Base-by-base conservation (phyloP, 768 basidiomycete genomes). In the Pholiota conissans region DNA sequence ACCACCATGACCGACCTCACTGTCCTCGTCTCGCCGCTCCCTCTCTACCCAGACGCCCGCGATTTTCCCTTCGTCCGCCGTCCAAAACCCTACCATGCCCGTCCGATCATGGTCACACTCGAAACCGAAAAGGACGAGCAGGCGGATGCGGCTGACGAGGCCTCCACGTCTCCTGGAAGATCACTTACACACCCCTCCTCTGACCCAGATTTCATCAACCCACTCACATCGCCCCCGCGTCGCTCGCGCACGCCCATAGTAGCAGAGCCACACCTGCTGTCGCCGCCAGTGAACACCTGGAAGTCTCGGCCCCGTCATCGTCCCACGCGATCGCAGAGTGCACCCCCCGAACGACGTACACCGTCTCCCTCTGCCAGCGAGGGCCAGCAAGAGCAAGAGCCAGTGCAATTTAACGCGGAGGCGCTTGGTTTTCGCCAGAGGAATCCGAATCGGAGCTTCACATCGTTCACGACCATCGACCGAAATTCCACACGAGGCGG, bases 261-360 rank as follows among this genome's bases (percentile, higher is more conserved):
- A 16, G 68, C 55, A 10, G 65, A 81, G 57, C 65, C 65, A 6
- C 65, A 68, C 16, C 67, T 81, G 24, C 75, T 83, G 30, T 79
- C 78, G 9, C 81, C 81, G 1, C 81, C 81, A 0, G 66, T 76
- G 28, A 78, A 81, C 61, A 81, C 79, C 22, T 81, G 75, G 75
- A 80, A 77, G 56, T 71, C 78, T 39, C 52, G 54, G 40, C 67
- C 72, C 0, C 62, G 72, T 30, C 81, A 83, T 59, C 71, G 77
- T 20, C 75, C 78, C 0, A 76, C 76, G 8, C 72, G 81, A 18
- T 81, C 80, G 5, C 79, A 75, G 49, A 81, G 79, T 51, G 79
- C 80, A 26, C 82, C 78, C 26, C 79, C 78, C 48, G 75, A 72
- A 49, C 67, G 70, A 60, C 70, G 65, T 37, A 61, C 55, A 34